These are phyloP conservation scores for Aleurites moluccanus DNA, from an alignment of 441 rosid genomes.

Conservation along the genomic window DNA sequence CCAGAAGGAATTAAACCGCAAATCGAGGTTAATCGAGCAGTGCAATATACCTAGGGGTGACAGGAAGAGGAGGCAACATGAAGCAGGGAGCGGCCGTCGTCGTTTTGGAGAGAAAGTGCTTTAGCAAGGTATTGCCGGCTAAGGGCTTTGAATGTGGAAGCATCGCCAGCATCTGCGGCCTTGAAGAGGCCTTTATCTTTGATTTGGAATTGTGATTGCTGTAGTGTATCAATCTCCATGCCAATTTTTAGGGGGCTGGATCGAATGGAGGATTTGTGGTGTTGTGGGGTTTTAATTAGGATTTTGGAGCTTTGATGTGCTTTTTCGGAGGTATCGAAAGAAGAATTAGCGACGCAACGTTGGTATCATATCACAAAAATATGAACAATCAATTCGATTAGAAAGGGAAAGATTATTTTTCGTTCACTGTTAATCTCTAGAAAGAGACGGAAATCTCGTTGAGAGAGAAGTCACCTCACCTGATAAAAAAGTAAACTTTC, in stretches of 20 bases:
- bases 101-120: conserved; percentile 60
- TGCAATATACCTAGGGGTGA: conserved; percentile 43
- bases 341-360: too few species aligned
- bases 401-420: too few species aligned
- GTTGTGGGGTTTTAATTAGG: neutral
- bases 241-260: conserved; percentile 16
- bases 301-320: neutral
- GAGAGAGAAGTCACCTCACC: too few species aligned
- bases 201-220: conserved; percentile 31
- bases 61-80: conserved; percentile 71
- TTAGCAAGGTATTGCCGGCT: conserved; percentile 45
- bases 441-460: too few species aligned
- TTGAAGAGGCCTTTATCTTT: conserved; percentile 59
- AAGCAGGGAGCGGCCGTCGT: conserved; percentile 86
- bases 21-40: neutral
- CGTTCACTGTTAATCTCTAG: too few species aligned
- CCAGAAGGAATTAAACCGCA: neutral
- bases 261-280: too few species aligned
- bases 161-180: conserved; percentile 80
- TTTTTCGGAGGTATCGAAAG: too few species aligned
- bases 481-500: too few species aligned
- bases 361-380: too few species aligned
- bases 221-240: conserved; percentile 44
- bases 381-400: too few species aligned
- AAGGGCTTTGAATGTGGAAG: conserved; percentile 52